phyloP scores from a whole-genome alignment of 306 rosid species.

The Quercus bicolor region DNA sequence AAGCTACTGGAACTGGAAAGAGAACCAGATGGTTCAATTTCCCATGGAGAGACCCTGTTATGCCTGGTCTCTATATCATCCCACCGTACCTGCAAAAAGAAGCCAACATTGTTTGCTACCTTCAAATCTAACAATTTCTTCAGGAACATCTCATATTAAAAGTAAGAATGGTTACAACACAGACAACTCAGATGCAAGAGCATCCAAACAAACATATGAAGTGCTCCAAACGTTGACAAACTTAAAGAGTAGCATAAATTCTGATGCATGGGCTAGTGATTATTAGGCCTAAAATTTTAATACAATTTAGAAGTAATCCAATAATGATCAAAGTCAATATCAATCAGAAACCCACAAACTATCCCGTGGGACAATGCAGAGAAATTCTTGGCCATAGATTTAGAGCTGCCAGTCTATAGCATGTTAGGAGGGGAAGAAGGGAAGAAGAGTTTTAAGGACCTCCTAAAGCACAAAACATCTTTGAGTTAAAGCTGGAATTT shows the following conservation, averaged over 20 bases:
- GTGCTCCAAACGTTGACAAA: not conserved
- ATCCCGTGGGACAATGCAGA: not conserved
- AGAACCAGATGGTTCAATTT: constrained; percentile 83
- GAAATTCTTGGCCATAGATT: not conserved
- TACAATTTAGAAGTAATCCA: not conserved
- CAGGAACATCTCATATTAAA: not conserved
- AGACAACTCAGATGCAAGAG: not conserved
- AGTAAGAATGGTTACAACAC: not conserved
- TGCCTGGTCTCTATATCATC: constrained; percentile 74
- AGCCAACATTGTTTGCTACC: not conserved
- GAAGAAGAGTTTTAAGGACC: too few species aligned
- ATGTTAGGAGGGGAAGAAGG: too few species aligned
- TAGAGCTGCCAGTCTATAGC: not conserved
- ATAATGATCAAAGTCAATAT: not conserved
- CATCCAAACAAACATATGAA: not conserved
- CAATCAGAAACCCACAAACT: not conserved
- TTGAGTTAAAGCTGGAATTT: too few species aligned
- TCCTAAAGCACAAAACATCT: too few species aligned
- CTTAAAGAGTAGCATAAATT: not conserved
- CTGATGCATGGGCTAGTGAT: not conserved
- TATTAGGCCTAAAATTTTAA: not conserved
- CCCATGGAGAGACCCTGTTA: constrained; percentile 98
- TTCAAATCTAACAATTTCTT: not conserved
- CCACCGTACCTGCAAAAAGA: constrained; percentile 80
- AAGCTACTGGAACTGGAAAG: constrained; percentile 52